Evolutionary conservation across 768 basidiomycete species (phyloP), one percentile per base, ranked within the genome.

Genomic region (Floccularia luteovirens): DNA sequence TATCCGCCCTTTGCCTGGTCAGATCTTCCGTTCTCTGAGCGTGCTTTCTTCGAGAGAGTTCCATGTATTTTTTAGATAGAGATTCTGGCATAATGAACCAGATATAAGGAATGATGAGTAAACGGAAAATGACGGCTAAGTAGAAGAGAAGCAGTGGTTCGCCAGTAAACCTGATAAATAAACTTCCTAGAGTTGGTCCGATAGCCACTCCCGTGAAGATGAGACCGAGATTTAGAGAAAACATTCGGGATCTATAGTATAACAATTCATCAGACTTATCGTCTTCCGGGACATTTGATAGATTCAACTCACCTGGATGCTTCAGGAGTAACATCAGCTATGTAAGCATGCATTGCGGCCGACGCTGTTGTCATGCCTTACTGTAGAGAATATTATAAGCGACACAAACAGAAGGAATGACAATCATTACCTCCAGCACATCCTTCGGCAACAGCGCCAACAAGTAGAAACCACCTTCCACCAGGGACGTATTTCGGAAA

Each of bases 31-130:
- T 41, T 24, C 64, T 61, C 17, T 59, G 61, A 7, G 51, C 46
- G 43, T 76, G 61, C 39, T 59, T 61, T 3, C 41, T 45, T 30
- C 56, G 58, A 2, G 70, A 62, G 12, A 52, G 47, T 42, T 57
- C 57, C 74, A 71, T 77, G 38, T 74, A 63, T 0, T 56, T 61
- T 24, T 57, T 51, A 7, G 81, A 74, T 1, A 91, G 67, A 0
- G 89, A 88, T 58, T 96, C 90, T 0, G 91, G 91, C 35, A 93
- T 52, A 44, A 88, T 20, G 42, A 81, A 59, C 57, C 76, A 70
- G 20, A 77, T 51, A 34, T 79, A 48, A 30, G 69, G 35, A 1
- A 71, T 56, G 48, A 74, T 78, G 32, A 76, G 5, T 17, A 67
- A 17, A 45, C 85, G 79, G 5, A 77, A 43, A 6, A 53, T 45